These are phyloP conservation scores for Talaromyces pinophilus DNA, from an alignment of 2,329 filamentous ascomycete species.

Conservation along the genomic window DNA sequence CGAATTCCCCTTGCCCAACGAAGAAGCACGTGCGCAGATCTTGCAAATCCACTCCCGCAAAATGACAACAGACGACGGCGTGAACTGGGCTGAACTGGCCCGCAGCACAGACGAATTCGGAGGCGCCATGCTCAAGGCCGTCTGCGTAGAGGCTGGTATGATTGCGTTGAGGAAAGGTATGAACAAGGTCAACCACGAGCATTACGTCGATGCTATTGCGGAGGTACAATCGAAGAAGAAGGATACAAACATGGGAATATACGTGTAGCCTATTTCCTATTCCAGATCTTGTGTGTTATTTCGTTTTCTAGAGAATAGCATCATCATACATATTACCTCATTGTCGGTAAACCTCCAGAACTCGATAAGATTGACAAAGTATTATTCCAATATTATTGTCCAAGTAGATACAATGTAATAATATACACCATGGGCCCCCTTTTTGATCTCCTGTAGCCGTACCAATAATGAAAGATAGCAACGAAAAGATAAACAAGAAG, in stretches of 20 bases:
- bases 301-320: conserved; percentile 6
- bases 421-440: neutral
- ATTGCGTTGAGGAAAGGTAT: conserved; percentile 92
- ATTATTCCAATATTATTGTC: neutral
- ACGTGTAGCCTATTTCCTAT: conserved; percentile 36
- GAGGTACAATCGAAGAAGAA: conserved; percentile 92
- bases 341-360: neutral
- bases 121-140: conserved; percentile 95
- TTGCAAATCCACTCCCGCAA: conserved; percentile 96
- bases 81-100: conserved; percentile 96
- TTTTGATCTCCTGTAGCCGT: neutral
- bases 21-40: conserved; percentile 96
- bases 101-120: conserved; percentile 98
- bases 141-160: conserved; percentile 99
- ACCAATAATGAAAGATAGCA: neutral
- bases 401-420: neutral
- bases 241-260: conserved; percentile 60
- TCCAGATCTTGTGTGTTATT: neutral
- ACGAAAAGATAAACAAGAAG: neutral
- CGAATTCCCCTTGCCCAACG: conserved; percentile 96
- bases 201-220: conserved; percentile 97
- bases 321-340: neutral
- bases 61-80: conserved; percentile 90
- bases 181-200: conserved; percentile 95
- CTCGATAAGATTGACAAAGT: neutral